Evolutionary conservation across 495 filamentous ascomycete genomes (phyloP).

Genomic region (Xylaria intraflava): DNA sequence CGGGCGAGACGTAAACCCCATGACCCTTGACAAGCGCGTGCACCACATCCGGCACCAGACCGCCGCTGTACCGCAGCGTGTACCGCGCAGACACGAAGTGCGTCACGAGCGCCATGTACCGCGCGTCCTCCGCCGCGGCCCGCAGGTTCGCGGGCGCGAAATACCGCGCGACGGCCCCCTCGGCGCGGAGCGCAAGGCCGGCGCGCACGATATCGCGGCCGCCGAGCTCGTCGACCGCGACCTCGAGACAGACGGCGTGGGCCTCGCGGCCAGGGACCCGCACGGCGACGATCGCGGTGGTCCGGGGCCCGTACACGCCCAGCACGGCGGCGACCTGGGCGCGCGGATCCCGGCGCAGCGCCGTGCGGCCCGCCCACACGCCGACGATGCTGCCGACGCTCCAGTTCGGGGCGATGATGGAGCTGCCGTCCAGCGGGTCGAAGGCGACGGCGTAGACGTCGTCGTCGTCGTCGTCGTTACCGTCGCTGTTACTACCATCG

Average conservation of each 20-base stretch:
- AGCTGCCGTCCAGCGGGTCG: constrained; percentile 49
- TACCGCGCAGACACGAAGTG: constrained; percentile 37
- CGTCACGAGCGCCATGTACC: constrained; percentile 38
- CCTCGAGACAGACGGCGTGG: constrained; percentile 33
- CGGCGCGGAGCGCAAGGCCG: constrained; percentile 17
- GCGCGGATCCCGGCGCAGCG: constrained; percentile 31
- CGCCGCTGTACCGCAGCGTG: constrained; percentile 47
- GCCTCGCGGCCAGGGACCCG: constrained; percentile 25
- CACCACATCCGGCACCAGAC: constrained; percentile 48
- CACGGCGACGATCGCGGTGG: constrained; percentile 42
- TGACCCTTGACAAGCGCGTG: constrained; percentile 48
- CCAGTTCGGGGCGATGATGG: constrained; percentile 50
- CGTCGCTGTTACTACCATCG: not conserved
- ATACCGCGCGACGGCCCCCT: constrained; percentile 18
- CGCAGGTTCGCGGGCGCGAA: constrained; percentile 52
- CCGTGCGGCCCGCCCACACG: constrained; percentile 42
- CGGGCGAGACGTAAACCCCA: constrained; percentile 46
- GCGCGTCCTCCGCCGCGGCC: constrained; percentile 33
- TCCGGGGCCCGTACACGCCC: constrained; percentile 47
- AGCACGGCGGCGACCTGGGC: constrained; percentile 42
- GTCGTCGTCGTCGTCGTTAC: not conserved
- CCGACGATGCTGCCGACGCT: constrained; percentile 48
- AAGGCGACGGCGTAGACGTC: constrained; percentile 51
- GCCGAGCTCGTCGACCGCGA: constrained; percentile 26
- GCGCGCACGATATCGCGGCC: constrained; percentile 32